A percentile compares a stretch with the other conserved stretches of the same genome.
phyloP scores from a whole-genome alignment of 2,329 filamentous ascomycete genomes.

The Cryphonectria nitschkei region DNA sequence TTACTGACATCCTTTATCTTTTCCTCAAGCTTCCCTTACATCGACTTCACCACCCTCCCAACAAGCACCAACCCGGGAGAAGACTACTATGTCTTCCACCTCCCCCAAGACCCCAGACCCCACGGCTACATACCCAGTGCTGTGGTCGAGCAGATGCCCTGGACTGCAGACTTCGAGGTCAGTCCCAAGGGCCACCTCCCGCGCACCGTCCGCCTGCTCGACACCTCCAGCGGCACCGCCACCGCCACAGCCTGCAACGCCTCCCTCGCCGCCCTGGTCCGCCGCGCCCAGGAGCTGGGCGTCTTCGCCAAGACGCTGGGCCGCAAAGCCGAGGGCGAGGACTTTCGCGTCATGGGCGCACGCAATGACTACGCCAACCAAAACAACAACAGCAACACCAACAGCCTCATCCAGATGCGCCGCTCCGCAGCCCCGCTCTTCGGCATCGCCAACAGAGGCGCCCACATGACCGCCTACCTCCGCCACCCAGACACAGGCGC shows the following conservation, averaged over 20 bases:
- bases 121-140: constrained; percentile 55
- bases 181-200: constrained; percentile 35
- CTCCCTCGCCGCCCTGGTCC: constrained; percentile 45
- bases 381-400: constrained; percentile 17
- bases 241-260: constrained; percentile 39
- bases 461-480: constrained; percentile 65
- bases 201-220: constrained; percentile 38
- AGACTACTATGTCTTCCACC: constrained; percentile 47
- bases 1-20: not conserved
- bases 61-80: constrained; percentile 36
- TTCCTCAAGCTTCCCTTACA: constrained; percentile 49
- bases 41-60: constrained; percentile 40
- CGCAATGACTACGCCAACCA: constrained; percentile 13
- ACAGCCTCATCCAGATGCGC: constrained; percentile 32
- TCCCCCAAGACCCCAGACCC: constrained; percentile 48
- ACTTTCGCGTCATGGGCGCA: constrained; percentile 39
- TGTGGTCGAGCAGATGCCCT: constrained; percentile 51
- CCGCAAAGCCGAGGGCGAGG: constrained; percentile 39
- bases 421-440: constrained; percentile 62
- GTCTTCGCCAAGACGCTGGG: constrained; percentile 42
- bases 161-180: constrained; percentile 43
- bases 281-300: constrained; percentile 41
- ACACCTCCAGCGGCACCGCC: constrained; percentile 35
- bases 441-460: constrained; percentile 64
- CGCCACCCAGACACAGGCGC: constrained; percentile 41